Evolutionary conservation across 1,139 yeast genomes (phyloP).

Genomic region (Suhomyces panamericanus): DNA sequence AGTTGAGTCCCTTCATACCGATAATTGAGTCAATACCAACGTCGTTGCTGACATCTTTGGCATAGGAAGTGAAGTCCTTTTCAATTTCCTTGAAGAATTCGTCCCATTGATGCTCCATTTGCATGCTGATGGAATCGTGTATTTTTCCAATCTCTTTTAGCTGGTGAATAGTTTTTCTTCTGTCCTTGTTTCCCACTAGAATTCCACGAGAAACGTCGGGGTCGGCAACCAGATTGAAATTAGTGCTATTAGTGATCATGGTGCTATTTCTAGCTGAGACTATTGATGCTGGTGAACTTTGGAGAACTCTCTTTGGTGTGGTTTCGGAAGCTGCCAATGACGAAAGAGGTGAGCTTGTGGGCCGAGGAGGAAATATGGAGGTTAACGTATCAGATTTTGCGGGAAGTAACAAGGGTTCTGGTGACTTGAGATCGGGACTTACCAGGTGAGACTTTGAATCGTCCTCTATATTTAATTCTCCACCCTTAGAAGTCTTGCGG

Average conservation of each 20-base stretch:
- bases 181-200: constrained; percentile 17
- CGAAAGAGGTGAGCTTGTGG: background rate
- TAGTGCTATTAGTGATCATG: background rate
- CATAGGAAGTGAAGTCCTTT: constrained; percentile 26
- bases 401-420: background rate
- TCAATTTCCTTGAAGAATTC: constrained; percentile 28
- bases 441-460: background rate
- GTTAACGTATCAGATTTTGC: background rate
- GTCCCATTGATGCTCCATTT: constrained; percentile 38
- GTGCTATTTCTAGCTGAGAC: background rate
- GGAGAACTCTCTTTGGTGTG: background rate
- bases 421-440: background rate
- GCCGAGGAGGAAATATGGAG: background rate
- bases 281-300: background rate
- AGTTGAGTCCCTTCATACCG: constrained; percentile 39
- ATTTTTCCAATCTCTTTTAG: constrained; percentile 35
- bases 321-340: background rate
- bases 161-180: constrained; percentile 22
- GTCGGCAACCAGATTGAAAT: background rate
- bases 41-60: constrained; percentile 14
- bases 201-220: constrained; percentile 15
- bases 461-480: background rate
- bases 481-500: background rate
- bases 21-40: constrained; percentile 31
- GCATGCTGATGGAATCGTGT: constrained; percentile 34